A percentile compares a stretch with the other conserved stretches of the same genome.
Conservation (phyloP, 2,329 filamentous ascomycete species). For the Penicillium nordicum region DNA sequence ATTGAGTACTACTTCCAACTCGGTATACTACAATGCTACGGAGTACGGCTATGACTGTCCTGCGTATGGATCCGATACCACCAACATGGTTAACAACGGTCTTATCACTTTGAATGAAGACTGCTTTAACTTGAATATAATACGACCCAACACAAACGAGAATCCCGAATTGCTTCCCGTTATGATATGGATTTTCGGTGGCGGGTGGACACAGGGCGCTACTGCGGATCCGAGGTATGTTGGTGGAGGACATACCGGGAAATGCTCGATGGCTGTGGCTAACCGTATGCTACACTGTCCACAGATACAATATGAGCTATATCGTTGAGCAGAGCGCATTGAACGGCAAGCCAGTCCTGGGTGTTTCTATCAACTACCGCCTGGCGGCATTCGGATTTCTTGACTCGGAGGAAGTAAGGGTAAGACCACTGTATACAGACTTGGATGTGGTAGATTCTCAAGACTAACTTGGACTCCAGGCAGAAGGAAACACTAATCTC, state of each 20-base stretch:
- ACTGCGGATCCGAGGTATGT: slow-evolving; percentile 31
- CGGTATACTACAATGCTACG: slow-evolving; percentile 28
- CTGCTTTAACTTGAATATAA: slow-evolving; percentile 30
- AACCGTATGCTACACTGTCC: neutral
- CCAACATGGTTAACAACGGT: slow-evolving; percentile 19
- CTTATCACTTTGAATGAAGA: slow-evolving; percentile 24
- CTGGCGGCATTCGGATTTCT: slow-evolving; percentile 32
- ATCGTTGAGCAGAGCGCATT: slow-evolving; percentile 27
- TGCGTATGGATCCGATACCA: slow-evolving; percentile 31
- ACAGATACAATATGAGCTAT: slow-evolving; percentile 35
- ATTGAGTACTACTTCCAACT: neutral
- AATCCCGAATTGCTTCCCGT: slow-evolving; percentile 21
- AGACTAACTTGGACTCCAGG: slow-evolving; percentile 11
- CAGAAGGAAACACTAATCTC: slow-evolving; percentile 29
- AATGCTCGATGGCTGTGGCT: neutral
- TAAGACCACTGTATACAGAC: slow-evolving; percentile 2
- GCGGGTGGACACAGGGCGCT: slow-evolving; percentile 31
- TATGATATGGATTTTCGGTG: slow-evolving; percentile 33
- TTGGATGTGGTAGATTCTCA: neutral
- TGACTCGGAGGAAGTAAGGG: slow-evolving; percentile 31
- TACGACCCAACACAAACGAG: slow-evolving; percentile 14
- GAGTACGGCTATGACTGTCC: slow-evolving; percentile 33
- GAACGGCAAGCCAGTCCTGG: slow-evolving; percentile 28
- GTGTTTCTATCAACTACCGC: slow-evolving; percentile 33
- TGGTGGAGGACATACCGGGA: neutral